Evolutionary conservation across 169 alveolate genomes (phyloP).

Genomic region (Plasmodium billcollinsi): DNA sequence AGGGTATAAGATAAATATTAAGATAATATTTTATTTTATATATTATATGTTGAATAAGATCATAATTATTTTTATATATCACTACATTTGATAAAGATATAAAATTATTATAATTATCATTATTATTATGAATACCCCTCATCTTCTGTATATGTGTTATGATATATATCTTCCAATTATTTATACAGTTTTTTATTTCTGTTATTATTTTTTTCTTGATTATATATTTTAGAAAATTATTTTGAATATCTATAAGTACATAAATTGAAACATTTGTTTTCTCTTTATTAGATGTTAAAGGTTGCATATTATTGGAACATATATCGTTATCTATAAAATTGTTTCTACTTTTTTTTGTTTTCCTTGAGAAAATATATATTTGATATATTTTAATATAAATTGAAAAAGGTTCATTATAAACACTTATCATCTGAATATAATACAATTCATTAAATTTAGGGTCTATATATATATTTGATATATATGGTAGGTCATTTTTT

Average conservation of each 20-base stretch:
- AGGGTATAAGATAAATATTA: conserved; percentile 22
- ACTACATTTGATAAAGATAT: conserved; percentile 9
- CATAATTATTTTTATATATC: neutral
- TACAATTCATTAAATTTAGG: conserved; percentile 44
- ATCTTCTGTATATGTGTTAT: conserved; percentile 9
- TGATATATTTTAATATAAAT: conserved; percentile 40
- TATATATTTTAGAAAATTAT: conserved; percentile 31
- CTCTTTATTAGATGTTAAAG: neutral
- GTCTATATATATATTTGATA: conserved; percentile 44
- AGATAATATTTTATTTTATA: conserved; percentile 35
- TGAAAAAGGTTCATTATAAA: conserved; percentile 34
- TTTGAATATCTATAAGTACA: conserved; percentile 15
- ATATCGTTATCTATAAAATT: neutral
- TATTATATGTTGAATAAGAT: conserved; percentile 8
- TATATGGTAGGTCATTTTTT: neutral
- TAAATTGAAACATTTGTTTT: conserved; percentile 26
- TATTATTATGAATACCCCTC: neutral
- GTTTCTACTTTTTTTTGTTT: neutral
- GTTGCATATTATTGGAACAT: neutral
- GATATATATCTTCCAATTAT: conserved; percentile 39
- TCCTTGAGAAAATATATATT: conserved; percentile 60
- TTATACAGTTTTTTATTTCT: conserved; percentile 21
- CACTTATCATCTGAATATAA: conserved; percentile 46
- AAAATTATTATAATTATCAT: too few relatives aligned
- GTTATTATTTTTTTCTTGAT: conserved; percentile 43